A percentile compares a stretch with the other conserved stretches of the same genome.
Conservation (phyloP, 2,329 filamentous ascomycete species). For the Akanthomyces uredinophilus region DNA sequence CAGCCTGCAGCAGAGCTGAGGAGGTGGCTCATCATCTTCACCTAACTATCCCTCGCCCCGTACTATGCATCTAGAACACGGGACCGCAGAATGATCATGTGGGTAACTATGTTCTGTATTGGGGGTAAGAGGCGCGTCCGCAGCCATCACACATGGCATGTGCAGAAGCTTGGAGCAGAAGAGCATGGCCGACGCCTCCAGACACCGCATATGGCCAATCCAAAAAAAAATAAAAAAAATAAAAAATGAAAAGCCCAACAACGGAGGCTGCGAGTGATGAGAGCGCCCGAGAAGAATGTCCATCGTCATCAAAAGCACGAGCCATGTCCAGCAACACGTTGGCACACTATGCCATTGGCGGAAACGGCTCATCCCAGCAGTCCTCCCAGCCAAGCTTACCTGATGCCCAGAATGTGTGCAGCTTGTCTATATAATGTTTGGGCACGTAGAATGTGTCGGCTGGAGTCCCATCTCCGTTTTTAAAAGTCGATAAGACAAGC, state of each 20-base stretch:
- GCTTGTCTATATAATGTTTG: not conserved
- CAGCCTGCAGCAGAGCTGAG: not conserved
- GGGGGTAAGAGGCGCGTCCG: not conserved
- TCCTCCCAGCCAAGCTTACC: conserved; percentile 4
- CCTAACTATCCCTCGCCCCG: not conserved
- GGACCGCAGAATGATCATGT: not conserved
- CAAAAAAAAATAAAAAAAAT: no score
- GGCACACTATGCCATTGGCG: not conserved
- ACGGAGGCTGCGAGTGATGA: no score
- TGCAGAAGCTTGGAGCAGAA: no score
- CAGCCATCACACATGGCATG: no score
- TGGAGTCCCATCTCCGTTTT: not conserved
- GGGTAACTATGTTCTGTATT: not conserved
- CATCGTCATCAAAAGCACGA: no score
- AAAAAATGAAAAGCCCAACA: no score
- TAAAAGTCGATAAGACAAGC: not conserved
- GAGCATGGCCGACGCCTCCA: no score
- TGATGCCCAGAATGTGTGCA: not conserved
- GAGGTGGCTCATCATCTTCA: not conserved
- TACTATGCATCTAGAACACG: not conserved
- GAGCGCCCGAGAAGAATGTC: no score
- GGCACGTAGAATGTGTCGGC: not conserved
- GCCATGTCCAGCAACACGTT: not conserved
- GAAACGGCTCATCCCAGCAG: conserved; percentile 1
- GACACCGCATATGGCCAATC: no score